phyloP scores from a whole-genome alignment of 805 yeast genomes.

The Candida piceae region DNA sequence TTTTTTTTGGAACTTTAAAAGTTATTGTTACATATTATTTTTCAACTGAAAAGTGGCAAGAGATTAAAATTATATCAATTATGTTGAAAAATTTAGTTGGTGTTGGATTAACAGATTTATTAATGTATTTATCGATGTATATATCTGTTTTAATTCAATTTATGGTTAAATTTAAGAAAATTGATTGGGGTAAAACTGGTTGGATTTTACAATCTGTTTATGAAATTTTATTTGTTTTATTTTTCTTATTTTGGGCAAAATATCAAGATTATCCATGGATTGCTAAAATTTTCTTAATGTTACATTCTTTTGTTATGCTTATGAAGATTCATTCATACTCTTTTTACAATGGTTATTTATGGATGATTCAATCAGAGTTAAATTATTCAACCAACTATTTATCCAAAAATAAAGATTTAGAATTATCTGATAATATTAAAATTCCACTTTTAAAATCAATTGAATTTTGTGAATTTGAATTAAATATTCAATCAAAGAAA shows the following conservation, averaged over 20 bases:
- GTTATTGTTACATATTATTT: constrained; percentile 50
- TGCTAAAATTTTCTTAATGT: constrained; percentile 74
- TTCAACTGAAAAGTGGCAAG: constrained; percentile 37
- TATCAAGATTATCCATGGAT: constrained; percentile 74
- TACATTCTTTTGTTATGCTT: constrained; percentile 79
- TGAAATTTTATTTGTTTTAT: constrained; percentile 49
- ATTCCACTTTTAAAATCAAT: constrained; percentile 43
- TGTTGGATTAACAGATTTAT: constrained; percentile 69
- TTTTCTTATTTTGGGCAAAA: constrained; percentile 55
- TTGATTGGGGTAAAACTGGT: constrained; percentile 65
- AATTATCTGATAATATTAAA: constrained; percentile 26
- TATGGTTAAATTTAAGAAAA: constrained; percentile 36
- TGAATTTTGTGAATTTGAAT: constrained; percentile 68
- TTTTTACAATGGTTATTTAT: constrained; percentile 86
- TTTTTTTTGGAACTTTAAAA: constrained; percentile 50
- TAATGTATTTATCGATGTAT: constrained; percentile 69
- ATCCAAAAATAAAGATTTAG: constrained; percentile 25
- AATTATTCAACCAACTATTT: constrained; percentile 41
- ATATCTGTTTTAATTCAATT: constrained; percentile 55
- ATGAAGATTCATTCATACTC: constrained; percentile 97
- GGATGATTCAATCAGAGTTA: constrained; percentile 57
- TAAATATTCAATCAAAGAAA: constrained; percentile 48
- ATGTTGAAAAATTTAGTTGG: constrained; percentile 57
- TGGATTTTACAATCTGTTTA: constrained; percentile 52
- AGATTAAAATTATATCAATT: constrained; percentile 51